These are phyloP conservation scores for Gleditsia sinensis DNA, from an alignment of 306 rosid genomes.

Conservation along the genomic window DNA sequence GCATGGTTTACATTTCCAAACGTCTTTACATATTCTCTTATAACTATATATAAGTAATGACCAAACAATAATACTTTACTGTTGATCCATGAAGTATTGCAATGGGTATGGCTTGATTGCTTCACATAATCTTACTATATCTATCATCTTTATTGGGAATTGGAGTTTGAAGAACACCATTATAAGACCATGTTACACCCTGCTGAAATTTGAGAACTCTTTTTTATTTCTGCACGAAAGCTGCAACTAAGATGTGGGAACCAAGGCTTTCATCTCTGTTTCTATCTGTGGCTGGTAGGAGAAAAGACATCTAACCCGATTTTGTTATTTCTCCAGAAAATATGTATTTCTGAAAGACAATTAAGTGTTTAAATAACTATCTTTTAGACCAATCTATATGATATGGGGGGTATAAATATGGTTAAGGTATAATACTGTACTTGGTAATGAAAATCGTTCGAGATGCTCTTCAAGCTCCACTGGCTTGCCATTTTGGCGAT, in stretches of 20 bases:
- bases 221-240: background rate
- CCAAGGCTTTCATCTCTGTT: background rate
- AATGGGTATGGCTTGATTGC: conserved; percentile 24
- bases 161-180: background rate
- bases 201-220: background rate
- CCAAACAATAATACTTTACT: conserved; percentile 20
- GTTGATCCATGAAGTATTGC: conserved; percentile 18
- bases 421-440: background rate
- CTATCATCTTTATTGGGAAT: conserved; percentile 21
- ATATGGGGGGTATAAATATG: background rate
- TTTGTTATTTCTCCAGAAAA: background rate
- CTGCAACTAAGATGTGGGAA: background rate
- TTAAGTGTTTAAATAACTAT: background rate
- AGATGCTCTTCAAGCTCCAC: background rate
- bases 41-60: background rate
- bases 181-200: too few species aligned
- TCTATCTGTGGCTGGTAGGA: background rate
- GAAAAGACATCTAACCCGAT: background rate
- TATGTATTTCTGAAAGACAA: background rate
- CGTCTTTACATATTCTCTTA: background rate
- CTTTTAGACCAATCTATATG: background rate
- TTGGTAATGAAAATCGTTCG: background rate
- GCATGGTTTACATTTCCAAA: conserved; percentile 30
- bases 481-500: background rate
- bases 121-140: background rate